Evolutionary conservation across 2,329 filamentous ascomycete genomes (phyloP), one percentile per base, ranked within the genome.

Genomic region (Penicillium aurantiogriseum): DNA sequence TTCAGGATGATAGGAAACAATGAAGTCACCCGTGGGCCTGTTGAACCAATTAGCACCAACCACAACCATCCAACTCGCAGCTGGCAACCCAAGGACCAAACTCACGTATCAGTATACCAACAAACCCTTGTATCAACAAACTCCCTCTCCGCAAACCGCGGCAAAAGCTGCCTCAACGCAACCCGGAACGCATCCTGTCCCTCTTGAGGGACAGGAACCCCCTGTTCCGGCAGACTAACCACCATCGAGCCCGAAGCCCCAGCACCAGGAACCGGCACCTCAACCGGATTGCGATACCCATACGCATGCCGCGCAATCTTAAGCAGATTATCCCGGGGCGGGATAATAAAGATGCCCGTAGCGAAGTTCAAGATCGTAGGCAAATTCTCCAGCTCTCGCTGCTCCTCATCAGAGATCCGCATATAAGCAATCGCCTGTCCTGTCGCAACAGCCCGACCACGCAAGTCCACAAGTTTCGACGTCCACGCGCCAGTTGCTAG

Each of bases 401-500:
- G 86, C 74, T 97, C 92, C 5, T 83, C 82, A 17, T 85, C 77
- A 0, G 86, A 88, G 65, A 97, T 82, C 62, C 85, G 81, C 63
- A 96, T 78, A 76, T 95, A 97, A 13, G 84, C 88, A 27, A 97
- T 71, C 0, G 85, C 84, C 68, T 97, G 93, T 15, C 91, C 93
- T 0, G 91, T 96, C 2, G 92, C 89, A 62, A 88, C 84, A 39
- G 87, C 87, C 44, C 89, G 84, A 27, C 91, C 90, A 46, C 87
- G 81, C 0, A 97, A 79, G 73, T 96, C 89, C 55, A 97, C 77
- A 23, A 97, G 81, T 1, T 84, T 82, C 2, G 87, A 84, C 2
- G 90, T 91, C 92, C 93, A 97, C 5, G 93, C 92, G 17, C 93
- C 93, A 0, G 92, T 87, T 0, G 93, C 92, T 2, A 96, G 81